Base-by-base conservation (phyloP, 331 rosid genomes). In the Erythrophleum ivorense region DNA sequence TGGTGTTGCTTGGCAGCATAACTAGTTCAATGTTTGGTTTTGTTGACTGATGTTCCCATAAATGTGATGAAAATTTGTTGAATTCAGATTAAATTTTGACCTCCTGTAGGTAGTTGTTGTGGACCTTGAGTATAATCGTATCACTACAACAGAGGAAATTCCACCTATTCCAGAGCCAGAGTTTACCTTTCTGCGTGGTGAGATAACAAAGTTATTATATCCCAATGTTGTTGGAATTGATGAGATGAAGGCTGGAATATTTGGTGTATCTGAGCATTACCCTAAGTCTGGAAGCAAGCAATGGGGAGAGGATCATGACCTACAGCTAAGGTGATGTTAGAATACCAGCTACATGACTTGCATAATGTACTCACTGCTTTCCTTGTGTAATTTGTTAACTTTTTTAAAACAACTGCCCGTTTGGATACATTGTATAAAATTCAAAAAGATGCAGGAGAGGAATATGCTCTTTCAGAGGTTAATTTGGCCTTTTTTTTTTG, bases 121-220 rank as follows among this genome's bases (percentile, higher is more conserved):
- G 90, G 98, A 96, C 87, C 99, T 96, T 75, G 98, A 89, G 72
- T 89, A 83, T 86, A 96, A 96, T 85, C 86, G 86, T 65, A 91
- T 94, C 82, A 88, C 98, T 62, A 94, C 97, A 29, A 54, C 98
- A 12, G 99, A 96, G 87, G 99, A 96, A 69, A 94, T 96, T 80
- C 99, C 99, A 19, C 89, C 95, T 78, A 87, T 96, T 86, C 99
- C 99, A 24, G 97, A 94, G 86, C 99, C 97, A 60, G 99, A 96
- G 82, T 82, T 86, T 41, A 87, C 94, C 84, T 58, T 85, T 80
- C 85, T 96, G 81, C 99, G 95, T 85, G 87, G 87, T 40, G 99
- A 96, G 76, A 84, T 96, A 75, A 78, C 84, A 86, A 90, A 91
- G 85, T 88, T 94, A 55, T 67, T 96, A 89, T 85, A 81, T 82